phyloP scores from a whole-genome alignment of 2,329 filamentous ascomycete species.

The Claviceps paspali region DNA sequence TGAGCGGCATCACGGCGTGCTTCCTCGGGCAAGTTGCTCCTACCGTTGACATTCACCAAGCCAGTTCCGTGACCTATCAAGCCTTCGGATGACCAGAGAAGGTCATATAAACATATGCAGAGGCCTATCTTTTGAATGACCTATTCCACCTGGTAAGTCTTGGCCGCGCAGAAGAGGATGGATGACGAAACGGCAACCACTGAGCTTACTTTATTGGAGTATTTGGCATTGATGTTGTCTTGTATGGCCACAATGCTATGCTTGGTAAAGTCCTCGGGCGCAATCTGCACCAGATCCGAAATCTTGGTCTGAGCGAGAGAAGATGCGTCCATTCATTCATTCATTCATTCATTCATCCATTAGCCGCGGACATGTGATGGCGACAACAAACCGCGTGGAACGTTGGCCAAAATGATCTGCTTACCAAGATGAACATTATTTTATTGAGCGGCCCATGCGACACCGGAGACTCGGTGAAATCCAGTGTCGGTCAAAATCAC shows the following conservation, averaged over 20 bases:
- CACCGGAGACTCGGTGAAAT: not conserved
- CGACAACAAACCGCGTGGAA: too few relatives aligned
- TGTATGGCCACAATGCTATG: conserved; percentile 72
- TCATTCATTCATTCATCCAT: too few relatives aligned
- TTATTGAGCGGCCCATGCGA: conserved; percentile 10
- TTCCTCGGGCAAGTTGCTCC: not conserved
- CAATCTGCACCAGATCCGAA: conserved; percentile 85
- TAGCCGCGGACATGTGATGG: too few relatives aligned
- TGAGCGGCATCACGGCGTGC: not conserved
- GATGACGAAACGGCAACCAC: not conserved
- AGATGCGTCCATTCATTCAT: not conserved
- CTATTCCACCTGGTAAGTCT: conserved; percentile 19
- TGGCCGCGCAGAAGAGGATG: not conserved
- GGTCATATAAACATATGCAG: conserved; percentile 84
- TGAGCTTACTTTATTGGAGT: conserved; percentile 63
- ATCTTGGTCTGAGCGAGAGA: conserved; percentile 62
- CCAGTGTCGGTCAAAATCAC: too few relatives aligned
- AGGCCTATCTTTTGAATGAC: conserved; percentile 89
- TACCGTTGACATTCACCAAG: conserved; percentile 86
- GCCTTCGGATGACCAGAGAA: conserved; percentile 80
- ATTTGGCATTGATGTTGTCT: conserved; percentile 94
- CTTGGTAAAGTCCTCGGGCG: conserved; percentile 76
- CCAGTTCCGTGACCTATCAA: conserved; percentile 87
- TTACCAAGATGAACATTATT: conserved; percentile 37
- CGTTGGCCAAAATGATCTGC: conserved; percentile 3